A percentile compares a stretch with the other conserved stretches of the same genome.
Evolutionary conservation across 163 green algal species (phyloP).

Genomic region (Scenedesmus sp.): DNA sequence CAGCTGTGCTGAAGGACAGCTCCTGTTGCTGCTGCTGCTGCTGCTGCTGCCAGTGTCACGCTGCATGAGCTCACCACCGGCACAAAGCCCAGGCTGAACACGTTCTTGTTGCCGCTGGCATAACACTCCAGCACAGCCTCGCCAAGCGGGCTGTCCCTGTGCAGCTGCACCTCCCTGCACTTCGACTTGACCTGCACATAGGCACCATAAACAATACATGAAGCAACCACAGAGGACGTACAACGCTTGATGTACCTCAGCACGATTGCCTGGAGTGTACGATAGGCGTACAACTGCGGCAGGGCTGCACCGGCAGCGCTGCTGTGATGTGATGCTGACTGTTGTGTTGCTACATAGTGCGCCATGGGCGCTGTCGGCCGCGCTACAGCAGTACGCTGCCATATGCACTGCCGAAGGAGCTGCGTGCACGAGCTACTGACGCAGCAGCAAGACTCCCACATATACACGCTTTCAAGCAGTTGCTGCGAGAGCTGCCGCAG

Average conservation of each 20-base stretch:
- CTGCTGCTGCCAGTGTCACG: background rate
- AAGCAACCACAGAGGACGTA: background rate
- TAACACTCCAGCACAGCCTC: constrained; percentile 98
- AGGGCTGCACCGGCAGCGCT: too few species aligned
- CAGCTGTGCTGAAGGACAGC: background rate
- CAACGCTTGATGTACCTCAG: background rate
- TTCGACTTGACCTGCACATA: constrained; percentile 75
- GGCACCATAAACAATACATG: background rate
- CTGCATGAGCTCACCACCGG: constrained; percentile 74
- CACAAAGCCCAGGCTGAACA: constrained; percentile 98
- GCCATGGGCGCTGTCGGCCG: too few species aligned
- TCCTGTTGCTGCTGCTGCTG: background rate
- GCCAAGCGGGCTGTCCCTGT: constrained; percentile 93
- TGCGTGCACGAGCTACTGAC: too few species aligned
- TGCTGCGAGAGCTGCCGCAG: background rate
- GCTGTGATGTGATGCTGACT: too few species aligned
- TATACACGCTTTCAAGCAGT: too few species aligned
- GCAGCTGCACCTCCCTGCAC: constrained; percentile 89
- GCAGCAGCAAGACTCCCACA: too few species aligned
- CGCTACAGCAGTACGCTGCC: too few species aligned
- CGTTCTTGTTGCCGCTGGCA: constrained; percentile 89
- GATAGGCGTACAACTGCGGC: background rate
- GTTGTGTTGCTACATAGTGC: too few species aligned
- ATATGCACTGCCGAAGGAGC: too few species aligned
- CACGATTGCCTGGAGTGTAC: background rate